Evolutionary conservation across 2,329 filamentous ascomycete genomes (phyloP), one percentile per base, ranked within the genome.

Genomic region (Penicillium sp.): DNA sequence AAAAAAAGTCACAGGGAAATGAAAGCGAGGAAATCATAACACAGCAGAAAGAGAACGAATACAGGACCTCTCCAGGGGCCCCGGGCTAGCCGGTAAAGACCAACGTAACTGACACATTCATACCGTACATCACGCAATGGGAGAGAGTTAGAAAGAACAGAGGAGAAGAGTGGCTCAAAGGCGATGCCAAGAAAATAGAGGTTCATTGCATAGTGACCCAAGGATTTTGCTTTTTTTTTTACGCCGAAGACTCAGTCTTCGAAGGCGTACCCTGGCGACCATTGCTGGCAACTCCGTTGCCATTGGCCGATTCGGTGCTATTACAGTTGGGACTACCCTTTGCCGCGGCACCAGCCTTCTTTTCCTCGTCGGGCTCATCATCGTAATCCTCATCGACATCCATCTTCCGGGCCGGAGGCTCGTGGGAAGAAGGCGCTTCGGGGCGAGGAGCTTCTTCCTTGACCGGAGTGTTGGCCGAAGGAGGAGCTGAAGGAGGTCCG

Each of bases 301-400:
- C 60, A 51, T 62, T 65, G 46, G 61, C 59, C 43, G 58, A 45
- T 47, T 63, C 65, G 39, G 66, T 51, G 13, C 59, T 60, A 52
- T 63, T 70, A 16, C 66, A 66, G 39, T 67, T 63, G 18, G 70
- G 71, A 51, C 70, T 73, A 13, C 67, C 64, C 58, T 74, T 74
- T 5, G 63, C 60, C 41, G 53, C 63, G 36, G 60, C 51, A 49
- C 52, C 61, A n/a, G 61, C 62, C 57, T 78, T 71, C 70, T 84
- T 85, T 38, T 94, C 88, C 54, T 96, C 93, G 60, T 95, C 92
- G 4, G 85, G 90, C 52, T 92, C 93, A 65, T 97, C 93, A 70
- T 97, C 93, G 65, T 99, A 97, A 70, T 97, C 89, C 70, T 99
- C 94, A 62, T 99, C 92, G 18, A 97, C 89, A 6, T 97, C 93